phyloP scores from a whole-genome alignment of 2,329 filamentous ascomycete genomes.

The Colletotrichum tabaci region DNA sequence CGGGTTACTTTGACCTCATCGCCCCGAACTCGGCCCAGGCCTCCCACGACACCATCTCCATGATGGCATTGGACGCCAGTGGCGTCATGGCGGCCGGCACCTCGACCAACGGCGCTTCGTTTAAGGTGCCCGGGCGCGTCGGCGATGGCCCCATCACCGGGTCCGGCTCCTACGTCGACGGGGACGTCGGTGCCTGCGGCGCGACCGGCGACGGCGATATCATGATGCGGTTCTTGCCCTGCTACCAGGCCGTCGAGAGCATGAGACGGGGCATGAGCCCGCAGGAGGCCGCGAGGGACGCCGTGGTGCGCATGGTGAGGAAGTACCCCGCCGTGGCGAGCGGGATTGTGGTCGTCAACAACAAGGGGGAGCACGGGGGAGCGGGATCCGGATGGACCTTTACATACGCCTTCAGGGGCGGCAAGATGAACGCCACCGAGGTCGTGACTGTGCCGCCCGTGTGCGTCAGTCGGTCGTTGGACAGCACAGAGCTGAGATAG shows the following conservation, averaged over 20 bases:
- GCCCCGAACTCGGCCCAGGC: constrained; percentile 44
- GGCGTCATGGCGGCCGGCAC: constrained; percentile 69
- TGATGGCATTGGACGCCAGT: constrained; percentile 60
- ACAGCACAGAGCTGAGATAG: not conserved
- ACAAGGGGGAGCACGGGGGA: constrained; percentile 63
- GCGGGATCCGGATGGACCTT: constrained; percentile 70
- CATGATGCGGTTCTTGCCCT: constrained; percentile 71
- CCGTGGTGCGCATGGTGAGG: constrained; percentile 63
- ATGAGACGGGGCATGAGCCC: constrained; percentile 65
- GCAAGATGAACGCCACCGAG: constrained; percentile 60
- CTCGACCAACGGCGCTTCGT: constrained; percentile 68
- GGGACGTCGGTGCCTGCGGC: constrained; percentile 68
- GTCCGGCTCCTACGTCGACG: constrained; percentile 69
- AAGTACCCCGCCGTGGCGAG: constrained; percentile 63
- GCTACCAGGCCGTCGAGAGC: constrained; percentile 71
- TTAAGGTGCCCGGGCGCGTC: constrained; percentile 69
- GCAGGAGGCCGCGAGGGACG: constrained; percentile 64
- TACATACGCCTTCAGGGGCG: constrained; percentile 66
- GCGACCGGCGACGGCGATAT: constrained; percentile 71
- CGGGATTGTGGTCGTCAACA: constrained; percentile 67
- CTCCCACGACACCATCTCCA: constrained; percentile 69
- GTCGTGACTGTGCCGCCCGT: constrained; percentile 58
- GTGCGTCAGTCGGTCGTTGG: constrained; percentile 16
- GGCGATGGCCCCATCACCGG: constrained; percentile 70
- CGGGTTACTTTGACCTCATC: constrained; percentile 43